Evolutionary conservation across 2,329 filamentous ascomycete species (phyloP).

Genomic region (Alternaria arborescens): DNA sequence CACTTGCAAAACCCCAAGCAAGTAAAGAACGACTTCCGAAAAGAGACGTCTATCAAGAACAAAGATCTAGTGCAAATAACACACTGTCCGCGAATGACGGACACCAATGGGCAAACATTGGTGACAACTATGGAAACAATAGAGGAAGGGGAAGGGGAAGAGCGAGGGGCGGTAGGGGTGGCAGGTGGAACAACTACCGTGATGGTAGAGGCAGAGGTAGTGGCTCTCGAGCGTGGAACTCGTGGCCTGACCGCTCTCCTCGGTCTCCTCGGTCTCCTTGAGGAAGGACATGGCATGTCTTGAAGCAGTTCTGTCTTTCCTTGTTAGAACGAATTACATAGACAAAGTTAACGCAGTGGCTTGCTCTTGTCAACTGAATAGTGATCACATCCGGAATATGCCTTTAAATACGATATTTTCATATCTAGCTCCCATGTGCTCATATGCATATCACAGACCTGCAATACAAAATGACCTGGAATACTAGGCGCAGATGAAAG

Average conservation of each 20-base stretch:
- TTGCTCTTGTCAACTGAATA: neutral
- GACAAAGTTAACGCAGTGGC: neutral
- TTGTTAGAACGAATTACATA: neutral
- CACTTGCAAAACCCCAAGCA: neutral
- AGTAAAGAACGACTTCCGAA: neutral
- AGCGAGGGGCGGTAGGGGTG: neutral
- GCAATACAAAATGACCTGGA: neutral
- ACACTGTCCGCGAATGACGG: constrained; percentile 1
- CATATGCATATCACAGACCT: neutral
- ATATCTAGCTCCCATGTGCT: neutral
- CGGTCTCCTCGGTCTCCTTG: neutral
- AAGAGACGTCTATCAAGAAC: neutral
- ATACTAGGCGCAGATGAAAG: neutral
- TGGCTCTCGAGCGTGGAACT: neutral
- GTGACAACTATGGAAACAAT: neutral
- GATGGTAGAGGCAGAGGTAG: neutral
- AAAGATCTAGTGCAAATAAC: neutral
- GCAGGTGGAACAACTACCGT: neutral
- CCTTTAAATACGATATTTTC: neutral
- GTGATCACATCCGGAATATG: neutral
- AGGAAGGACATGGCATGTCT: neutral
- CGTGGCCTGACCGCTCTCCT: neutral
- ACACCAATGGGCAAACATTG: constrained; percentile 4
- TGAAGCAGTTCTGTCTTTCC: neutral
- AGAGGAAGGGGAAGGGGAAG: neutral